Evolutionary conservation across 164 flowering plant genomes (phyloP), one percentile per base, ranked within the genome.

Genomic region (Magnolia sinica): DNA sequence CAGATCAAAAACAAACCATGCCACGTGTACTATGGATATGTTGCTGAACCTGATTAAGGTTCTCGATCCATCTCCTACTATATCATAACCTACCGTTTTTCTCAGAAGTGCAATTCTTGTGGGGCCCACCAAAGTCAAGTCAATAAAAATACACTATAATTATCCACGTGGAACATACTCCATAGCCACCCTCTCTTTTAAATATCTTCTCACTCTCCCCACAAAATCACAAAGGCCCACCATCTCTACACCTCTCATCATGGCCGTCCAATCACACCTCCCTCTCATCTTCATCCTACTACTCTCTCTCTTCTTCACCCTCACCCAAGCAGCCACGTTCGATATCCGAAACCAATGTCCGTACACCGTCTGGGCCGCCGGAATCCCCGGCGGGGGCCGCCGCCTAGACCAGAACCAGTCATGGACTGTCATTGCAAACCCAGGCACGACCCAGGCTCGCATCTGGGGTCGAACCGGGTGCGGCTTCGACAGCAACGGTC

Each of bases 401-500:
- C 73, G 67, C 9, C 23, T 64, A 2, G 23, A 64, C 67, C 19
- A 20, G 1, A 77, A 75, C 75, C 77, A 80, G 14, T 2, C 50
- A 0, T 83, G 83, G 80, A 52, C 9, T 52, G n/a, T 84, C 20
- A 37, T 52, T 22, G 81, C 64, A 45, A 29, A 72, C 58, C 63
- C 81, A 3, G 86, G 85, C 64, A 81, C 82, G 0, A 23, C 78
- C 0, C 10, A 19, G 24, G 84, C 74, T 58, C 85, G 88, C n/a
- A 77, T 86, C 1, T 86, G 88, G 88, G 77, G 63, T 27, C 78
- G 86, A 0, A 86, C 88, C 19, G 59, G 71, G 3, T 83, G 85
- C 76, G 81, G 74, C 79, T 81, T 79, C 9, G 79, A 83, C 18
- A 78, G 78, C 1, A 29, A 61, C 18, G 83, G 85, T 74, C 72